Base-by-base conservation (phyloP, 805 yeast genomes). In the Pichia cabralensis region DNA sequence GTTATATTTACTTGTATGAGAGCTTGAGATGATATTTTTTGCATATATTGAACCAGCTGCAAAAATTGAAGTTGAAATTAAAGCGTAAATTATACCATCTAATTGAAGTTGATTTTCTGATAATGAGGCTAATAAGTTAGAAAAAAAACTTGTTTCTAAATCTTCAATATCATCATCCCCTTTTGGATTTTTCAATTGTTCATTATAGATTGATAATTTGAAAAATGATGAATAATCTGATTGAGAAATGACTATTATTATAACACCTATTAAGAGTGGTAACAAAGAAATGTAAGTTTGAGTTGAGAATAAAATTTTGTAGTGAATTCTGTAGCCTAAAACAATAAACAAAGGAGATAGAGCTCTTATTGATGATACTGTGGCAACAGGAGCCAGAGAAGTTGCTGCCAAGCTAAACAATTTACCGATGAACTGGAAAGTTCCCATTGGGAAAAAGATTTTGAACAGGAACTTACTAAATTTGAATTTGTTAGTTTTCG, bases 21-120 rank as follows among this genome's bases (percentile, higher is more conserved):
- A n/a, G n/a, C n/a, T 56, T 24, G 88, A 83, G 41, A 85, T 71
- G 26, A 86, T 75, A 43, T 75, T 78, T 58, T 86, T 86, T 25
- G 92, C 86, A 56, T 83, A 85, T 29, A 86, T 81, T 52, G 85
- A 85, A 50, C 85, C 95, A 3, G 76, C 71, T 5, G 89, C 94
- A 61, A 86, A 85, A 14, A 84, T 73, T 7, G 80, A 53, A 31
- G 88, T 70, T 5, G 92, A 74, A 21, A 74, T 39, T 8, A 78
- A 58, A 10, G 95, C 89, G 49, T 69, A 79, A 2, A 69, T 21
- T n/a, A 83, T 57, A 6, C 96, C 95, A 19, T 39, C 29, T 16
- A 39, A 30, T 30, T 42, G 39, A 15, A 35, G n/a, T n/a, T n/a
- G 26, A 25, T 27, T 30, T 37, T 36, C n/a, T 27, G 26, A 13